These are phyloP conservation scores for Casuarina equisetifolia DNA, from an alignment of 306 rosid species.

Conservation along the genomic window DNA sequence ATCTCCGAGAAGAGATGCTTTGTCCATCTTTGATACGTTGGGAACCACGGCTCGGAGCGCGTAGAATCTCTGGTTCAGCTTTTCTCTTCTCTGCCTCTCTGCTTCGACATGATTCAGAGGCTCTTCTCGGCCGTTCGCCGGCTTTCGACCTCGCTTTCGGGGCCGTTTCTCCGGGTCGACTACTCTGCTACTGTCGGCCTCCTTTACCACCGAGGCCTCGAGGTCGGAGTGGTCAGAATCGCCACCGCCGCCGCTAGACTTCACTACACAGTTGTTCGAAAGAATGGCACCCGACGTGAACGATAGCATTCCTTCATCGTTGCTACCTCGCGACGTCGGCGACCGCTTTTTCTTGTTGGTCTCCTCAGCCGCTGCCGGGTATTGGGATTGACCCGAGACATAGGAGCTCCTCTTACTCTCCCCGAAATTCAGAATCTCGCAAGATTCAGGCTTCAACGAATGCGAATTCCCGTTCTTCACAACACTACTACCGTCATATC, in stretches of 20 bases:
- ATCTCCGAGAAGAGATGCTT: slow-evolving; percentile 88
- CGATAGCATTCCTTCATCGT: slow-evolving; percentile 92
- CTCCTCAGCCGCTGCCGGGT: slow-evolving; percentile 39
- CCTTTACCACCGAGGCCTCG: slow-evolving; percentile 84
- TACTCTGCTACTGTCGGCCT: slow-evolving; percentile 61
- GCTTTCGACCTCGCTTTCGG: slow-evolving; percentile 85
- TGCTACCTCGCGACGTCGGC: slow-evolving; percentile 66
- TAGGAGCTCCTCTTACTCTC: slow-evolving; percentile 62
- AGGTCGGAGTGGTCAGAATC: slow-evolving; percentile 92
- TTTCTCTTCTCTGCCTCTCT: slow-evolving; percentile 89
- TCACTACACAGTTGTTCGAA: slow-evolving; percentile 44
- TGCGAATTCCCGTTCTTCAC: slow-evolving; percentile 45
- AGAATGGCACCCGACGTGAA: slow-evolving; percentile 82
- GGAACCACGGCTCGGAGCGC: slow-evolving; percentile 96
- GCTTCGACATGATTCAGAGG: slow-evolving; percentile 95
- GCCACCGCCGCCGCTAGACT: slow-evolving; percentile 38
- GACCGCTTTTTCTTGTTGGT: slow-evolving; percentile 60
- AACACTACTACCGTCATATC: slow-evolving; percentile 39
- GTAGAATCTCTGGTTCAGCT: slow-evolving; percentile 88
- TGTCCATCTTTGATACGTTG: slow-evolving; percentile 95
- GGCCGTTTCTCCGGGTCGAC: slow-evolving; percentile 91
- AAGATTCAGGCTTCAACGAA: slow-evolving; percentile 75
- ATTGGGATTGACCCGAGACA: slow-evolving; percentile 49
- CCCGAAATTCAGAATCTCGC: slow-evolving; percentile 78
- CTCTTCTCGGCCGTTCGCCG: slow-evolving; percentile 94